Evolutionary conservation across 1,284 basidiomycete genomes (phyloP), one percentile per base, ranked within the genome.

Genomic region (Coniferiporia weirii): DNA sequence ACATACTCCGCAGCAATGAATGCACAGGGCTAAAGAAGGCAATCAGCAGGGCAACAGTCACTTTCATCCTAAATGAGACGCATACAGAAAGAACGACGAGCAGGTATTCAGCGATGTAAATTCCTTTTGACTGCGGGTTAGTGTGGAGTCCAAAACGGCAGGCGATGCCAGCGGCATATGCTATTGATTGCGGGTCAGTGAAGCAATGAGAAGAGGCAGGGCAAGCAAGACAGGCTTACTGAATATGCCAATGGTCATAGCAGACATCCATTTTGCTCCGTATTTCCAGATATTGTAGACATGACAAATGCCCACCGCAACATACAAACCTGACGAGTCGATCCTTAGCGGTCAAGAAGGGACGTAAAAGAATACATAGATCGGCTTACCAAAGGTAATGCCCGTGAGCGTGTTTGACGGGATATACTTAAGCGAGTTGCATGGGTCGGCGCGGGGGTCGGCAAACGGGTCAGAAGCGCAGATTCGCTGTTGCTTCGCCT

Each of bases 1-100:
- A 89, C 76, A 64, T 90, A 90, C 66, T 87, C 79, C 27, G 84
- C 82, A 7, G 87, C 87, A 59, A 90, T 83, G 73, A 89, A 89
- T n/a, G 85, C 85, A 64, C 88, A 89, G 9, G 88, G 85, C 78
- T 81, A 40, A 40, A 12, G 15, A 56, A 27, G 15, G 40, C 27
- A 34, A 50, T 36, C 15, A 48, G n/a, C n/a, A 48, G 20, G 8
- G 5, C 12, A n/a, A 20, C 15, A 63, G 60, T 64, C 61, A 66
- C 43, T 53, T 47, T 60, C 17, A 62, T 63, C 48, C 54, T 27
- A n/a, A 19, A 19, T 46, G 27, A 27, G 27, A 2, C 27, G 71
- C 76, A 61, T 63, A 85, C 83, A 6, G 83, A 82, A n/a, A 87
- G 73, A 7, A 86, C 82, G 43, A 86, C 78, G 64, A 87, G 81